These are phyloP conservation scores for Myriosclerotinia duriaeana DNA, from an alignment of 2,329 filamentous ascomycete genomes.

Conservation along the genomic window DNA sequence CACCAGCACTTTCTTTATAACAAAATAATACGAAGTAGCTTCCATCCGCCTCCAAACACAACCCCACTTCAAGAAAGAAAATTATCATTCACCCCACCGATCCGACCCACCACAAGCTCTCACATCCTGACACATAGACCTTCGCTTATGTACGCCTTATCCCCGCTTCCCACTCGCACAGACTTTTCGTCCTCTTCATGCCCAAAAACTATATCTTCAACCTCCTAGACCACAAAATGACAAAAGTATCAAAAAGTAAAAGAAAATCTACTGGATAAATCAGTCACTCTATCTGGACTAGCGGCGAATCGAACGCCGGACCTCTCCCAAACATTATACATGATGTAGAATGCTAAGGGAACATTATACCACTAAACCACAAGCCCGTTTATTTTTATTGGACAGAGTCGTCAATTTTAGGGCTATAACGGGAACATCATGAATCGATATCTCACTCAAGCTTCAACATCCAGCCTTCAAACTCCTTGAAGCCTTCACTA, in stretches of 20 bases:
- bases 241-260: neutral
- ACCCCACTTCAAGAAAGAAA: neutral
- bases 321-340: neutral
- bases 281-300: neutral
- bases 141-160: neutral
- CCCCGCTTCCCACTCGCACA: too few relatives aligned
- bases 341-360: neutral
- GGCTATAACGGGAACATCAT: too few relatives aligned
- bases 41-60: too few relatives aligned
- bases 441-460: too few relatives aligned
- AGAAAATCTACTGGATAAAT: neutral
- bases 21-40: too few relatives aligned
- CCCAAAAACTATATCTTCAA: neutral
- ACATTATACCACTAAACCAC: conserved; percentile 20
- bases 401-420: too few relatives aligned
- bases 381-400: neutral
- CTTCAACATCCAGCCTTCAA: too few relatives aligned
- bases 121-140: neutral
- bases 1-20: too few relatives aligned
- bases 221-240: neutral
- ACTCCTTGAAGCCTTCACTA: too few relatives aligned
- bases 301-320: conserved; percentile 18
- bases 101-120: neutral
- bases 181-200: too few relatives aligned
- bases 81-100: neutral